Base-by-base conservation (phyloP, 257 asterid genomes). In the Echium plantagineum region DNA sequence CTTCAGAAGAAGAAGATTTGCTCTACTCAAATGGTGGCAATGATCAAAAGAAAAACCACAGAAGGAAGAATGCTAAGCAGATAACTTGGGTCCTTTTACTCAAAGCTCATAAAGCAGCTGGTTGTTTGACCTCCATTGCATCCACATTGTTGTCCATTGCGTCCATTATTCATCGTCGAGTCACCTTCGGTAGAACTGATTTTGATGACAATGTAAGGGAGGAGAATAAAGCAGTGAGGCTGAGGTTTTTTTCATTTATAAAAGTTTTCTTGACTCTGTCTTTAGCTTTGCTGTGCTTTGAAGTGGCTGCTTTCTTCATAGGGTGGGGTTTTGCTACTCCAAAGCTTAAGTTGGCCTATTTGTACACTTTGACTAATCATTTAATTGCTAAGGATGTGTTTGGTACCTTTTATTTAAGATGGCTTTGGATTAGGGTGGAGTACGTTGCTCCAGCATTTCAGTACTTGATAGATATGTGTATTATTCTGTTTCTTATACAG, bases 61-160 rank as follows among this genome's bases (percentile, higher is more conserved):
- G 85, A 15, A 80, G 83, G 85, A 80, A 73, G 78, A 85, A 83
- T 70, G 94, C 94, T 58, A 85, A 85, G 69, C 94, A 85, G 71
- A 80, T 83, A 16, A 83, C 94, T 5, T 85, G 94, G 94, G 94
- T 85, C 60, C 82, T 82, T 52, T 84, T 85, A 61, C 65, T 85
- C 58, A 83, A 75, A 63, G 94, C 94, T 66, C 94, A 85, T 72
- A 78, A 72, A 57, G 90, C 88, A 20, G 90, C 88, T 59, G 94
- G 94, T 57, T 85, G 88, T 60, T 72, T 85, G 63, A 57, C 88
- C 66, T 85, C 90, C 57, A 66, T 83, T 52, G 90, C 79, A 64
- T 65, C 88, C 62, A 87, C 86, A 62, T 79, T 77, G 64, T 12
- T 83, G 71, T 77, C 84, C 54, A 73, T 85, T 62, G 84, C 80